Evolutionary conservation across 2,329 filamentous ascomycete genomes (phyloP).

Genomic region (Colletotrichum sp.): DNA sequence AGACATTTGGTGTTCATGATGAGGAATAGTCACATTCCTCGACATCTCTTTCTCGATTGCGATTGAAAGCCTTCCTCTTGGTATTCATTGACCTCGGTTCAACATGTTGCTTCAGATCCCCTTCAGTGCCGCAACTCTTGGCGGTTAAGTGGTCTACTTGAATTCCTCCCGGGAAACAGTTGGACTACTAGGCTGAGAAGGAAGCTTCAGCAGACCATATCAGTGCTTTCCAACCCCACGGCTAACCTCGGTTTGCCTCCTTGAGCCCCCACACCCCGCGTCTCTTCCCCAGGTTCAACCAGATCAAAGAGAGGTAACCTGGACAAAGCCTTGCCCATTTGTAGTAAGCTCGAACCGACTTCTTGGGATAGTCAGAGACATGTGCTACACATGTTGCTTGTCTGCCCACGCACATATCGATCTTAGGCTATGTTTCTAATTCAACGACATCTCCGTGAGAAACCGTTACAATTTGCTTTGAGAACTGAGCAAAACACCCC

Average conservation of each 20-base stretch:
- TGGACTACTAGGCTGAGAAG: neutral
- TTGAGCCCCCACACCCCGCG: constrained; percentile 4
- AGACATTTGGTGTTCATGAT: neutral
- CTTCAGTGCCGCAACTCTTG: neutral
- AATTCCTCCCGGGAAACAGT: neutral
- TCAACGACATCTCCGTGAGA: neutral
- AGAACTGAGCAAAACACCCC: neutral
- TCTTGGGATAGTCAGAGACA: neutral
- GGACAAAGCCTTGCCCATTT: neutral
- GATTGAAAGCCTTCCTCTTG: neutral
- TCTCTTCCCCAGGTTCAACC: neutral
- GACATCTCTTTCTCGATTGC: neutral
- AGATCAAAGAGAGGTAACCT: neutral
- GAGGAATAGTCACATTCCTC: neutral
- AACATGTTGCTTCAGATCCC: neutral
- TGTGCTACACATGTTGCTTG: neutral
- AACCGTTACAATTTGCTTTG: neutral
- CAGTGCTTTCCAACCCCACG: neutral
- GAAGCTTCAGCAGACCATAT: neutral
- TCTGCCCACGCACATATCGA: neutral
- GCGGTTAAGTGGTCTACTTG: neutral
- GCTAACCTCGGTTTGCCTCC: neutral
- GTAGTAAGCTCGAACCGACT: neutral
- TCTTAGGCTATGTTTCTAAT: neutral
- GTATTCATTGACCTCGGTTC: neutral